Conservation (phyloP, 306 rosid species). For the Arachis hypogaea region DNA sequence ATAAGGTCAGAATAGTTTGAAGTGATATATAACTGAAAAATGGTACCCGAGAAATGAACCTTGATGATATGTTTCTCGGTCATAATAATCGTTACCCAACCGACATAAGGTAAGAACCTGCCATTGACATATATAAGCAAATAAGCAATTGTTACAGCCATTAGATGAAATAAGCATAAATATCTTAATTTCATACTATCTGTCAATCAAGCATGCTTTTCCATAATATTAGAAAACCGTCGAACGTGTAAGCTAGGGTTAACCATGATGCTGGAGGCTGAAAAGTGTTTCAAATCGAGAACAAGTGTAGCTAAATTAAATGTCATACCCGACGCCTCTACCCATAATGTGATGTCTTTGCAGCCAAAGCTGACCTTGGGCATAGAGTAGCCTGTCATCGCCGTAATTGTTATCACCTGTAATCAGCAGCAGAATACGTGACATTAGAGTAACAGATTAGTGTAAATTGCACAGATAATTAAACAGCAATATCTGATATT, state of each 20-base stretch:
- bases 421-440: slow-evolving; percentile 29
- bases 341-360: slow-evolving; percentile 70
- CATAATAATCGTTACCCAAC: slow-evolving; percentile 72
- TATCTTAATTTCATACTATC: background rate
- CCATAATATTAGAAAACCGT: background rate
- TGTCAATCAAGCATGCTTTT: background rate
- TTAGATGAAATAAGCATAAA: background rate
- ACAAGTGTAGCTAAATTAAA: too few relatives aligned
- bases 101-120: slow-evolving; percentile 78
- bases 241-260: background rate
- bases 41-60: slow-evolving; percentile 50
- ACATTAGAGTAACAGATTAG: slow-evolving; percentile 11
- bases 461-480: background rate
- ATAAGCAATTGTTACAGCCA: background rate
- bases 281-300: background rate
- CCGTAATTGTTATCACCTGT: slow-evolving; percentile 65
- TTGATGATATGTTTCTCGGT: slow-evolving; percentile 69
- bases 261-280: background rate
- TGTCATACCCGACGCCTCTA: slow-evolving; percentile 67
- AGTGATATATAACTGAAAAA: background rate
- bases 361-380: slow-evolving; percentile 69
- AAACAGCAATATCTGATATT: background rate
- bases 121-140: background rate
- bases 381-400: slow-evolving; percentile 70
- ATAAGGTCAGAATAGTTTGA: background rate